Evolutionary conservation across 225 moss, liverwort and hornwort genomes (phyloP).

Genomic region (Neckera pumila): DNA sequence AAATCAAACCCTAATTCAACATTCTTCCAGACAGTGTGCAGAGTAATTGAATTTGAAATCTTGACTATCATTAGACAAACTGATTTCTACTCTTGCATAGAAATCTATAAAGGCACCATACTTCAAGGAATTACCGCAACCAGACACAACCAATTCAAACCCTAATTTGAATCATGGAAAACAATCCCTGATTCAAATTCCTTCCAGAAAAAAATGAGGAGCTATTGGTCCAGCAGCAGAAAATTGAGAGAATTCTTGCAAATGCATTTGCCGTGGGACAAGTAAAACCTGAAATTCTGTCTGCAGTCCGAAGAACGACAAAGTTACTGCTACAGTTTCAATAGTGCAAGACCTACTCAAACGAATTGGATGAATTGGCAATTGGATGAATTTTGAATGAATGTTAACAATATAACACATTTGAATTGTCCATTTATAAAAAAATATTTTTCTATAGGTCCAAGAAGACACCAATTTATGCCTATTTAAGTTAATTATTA

Average conservation of each 20-base stretch:
- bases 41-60: not conserved
- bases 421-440: not conserved
- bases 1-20: not conserved
- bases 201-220: not conserved
- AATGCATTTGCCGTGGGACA: not conserved
- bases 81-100: not conserved
- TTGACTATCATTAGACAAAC: not conserved
- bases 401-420: not conserved
- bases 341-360: not conserved
- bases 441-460: no score
- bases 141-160: not conserved
- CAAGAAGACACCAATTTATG: not conserved
- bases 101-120: not conserved
- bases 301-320: not conserved
- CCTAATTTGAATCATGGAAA: not conserved
- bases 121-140: not conserved
- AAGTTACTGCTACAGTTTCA: not conserved
- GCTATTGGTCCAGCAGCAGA: not conserved
- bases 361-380: not conserved
- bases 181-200: not conserved
- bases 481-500: not conserved
- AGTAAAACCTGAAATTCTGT: not conserved
- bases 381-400: not conserved
- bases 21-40: not conserved
- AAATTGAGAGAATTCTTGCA: not conserved